These are phyloP conservation scores for Juglanconis oblonga DNA, from an alignment of 2,329 filamentous ascomycete species.

Conservation along the genomic window DNA sequence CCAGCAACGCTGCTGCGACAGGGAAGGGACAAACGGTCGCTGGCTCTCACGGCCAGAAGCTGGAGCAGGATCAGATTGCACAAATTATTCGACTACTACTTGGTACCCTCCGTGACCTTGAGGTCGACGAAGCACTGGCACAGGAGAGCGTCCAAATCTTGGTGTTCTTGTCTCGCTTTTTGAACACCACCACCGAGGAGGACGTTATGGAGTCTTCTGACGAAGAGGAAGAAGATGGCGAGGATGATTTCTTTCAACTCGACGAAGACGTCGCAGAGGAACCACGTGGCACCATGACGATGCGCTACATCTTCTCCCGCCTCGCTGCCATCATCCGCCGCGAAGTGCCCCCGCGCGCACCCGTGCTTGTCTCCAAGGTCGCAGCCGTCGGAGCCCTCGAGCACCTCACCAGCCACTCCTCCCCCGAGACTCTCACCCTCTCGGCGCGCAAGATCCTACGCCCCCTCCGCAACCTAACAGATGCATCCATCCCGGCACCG, in stretches of 20 bases:
- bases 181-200: conserved; percentile 48
- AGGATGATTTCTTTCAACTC: conserved; percentile 30
- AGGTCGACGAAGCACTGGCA: conserved; percentile 71
- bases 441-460: conserved; percentile 60
- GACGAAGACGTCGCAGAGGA: conserved; percentile 29
- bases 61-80: conserved; percentile 63
- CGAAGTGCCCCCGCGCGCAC: conserved; percentile 63
- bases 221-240: conserved; percentile 38
- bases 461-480: conserved; percentile 78
- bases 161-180: conserved; percentile 69
- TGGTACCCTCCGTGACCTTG: conserved; percentile 57
- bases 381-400: conserved; percentile 73
- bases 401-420: conserved; percentile 62
- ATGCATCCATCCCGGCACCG: conserved; percentile 69
- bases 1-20: conserved; percentile 51
- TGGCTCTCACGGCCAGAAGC: conserved; percentile 67
- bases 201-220: conserved; percentile 41
- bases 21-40: conserved; percentile 58
- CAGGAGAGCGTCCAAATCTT: conserved; percentile 77
- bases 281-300: conserved; percentile 44
- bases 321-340: conserved; percentile 76
- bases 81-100: conserved; percentile 51
- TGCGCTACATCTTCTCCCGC: conserved; percentile 76
- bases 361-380: conserved; percentile 69
- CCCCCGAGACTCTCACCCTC: conserved; percentile 53